These are phyloP conservation scores for Plasmodium berghei DNA, from an alignment of 169 alveolate genomes.

Conservation along the genomic window DNA sequence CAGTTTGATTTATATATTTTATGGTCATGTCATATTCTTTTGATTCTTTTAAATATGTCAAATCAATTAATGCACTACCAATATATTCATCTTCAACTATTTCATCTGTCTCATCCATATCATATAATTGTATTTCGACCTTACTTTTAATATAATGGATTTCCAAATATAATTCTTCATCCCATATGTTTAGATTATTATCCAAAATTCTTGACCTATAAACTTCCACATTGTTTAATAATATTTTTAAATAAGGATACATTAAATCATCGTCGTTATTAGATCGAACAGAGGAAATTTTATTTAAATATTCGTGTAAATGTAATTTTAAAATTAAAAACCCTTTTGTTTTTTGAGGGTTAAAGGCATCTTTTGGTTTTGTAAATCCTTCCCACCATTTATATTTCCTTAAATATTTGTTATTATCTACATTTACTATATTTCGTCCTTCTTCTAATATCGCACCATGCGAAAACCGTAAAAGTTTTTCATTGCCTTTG, in stretches of 20 bases:
- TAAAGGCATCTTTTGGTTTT: constrained; percentile 55
- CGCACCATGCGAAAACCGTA: constrained; percentile 44
- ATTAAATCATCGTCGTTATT: constrained; percentile 60
- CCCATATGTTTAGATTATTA: constrained; percentile 59
- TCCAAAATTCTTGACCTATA: constrained; percentile 53
- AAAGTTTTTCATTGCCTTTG: constrained; percentile 28
- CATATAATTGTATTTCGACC: constrained; percentile 68
- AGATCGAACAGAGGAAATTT: constrained; percentile 56
- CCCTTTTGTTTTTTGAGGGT: constrained; percentile 62
- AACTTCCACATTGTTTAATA: constrained; percentile 45
- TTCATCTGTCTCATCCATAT: constrained; percentile 75
- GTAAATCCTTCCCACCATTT: constrained; percentile 52
- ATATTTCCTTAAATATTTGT: constrained; percentile 21
- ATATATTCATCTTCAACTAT: constrained; percentile 74
- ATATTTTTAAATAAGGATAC: constrained; percentile 73
- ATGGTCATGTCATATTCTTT: constrained; percentile 60
- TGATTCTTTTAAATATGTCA: constrained; percentile 27
- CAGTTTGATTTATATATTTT: constrained; percentile 41
- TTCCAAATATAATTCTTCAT: constrained; percentile 62
- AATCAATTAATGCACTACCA: constrained; percentile 71
- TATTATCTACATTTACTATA: constrained; percentile 44
- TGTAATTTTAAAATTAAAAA: constrained; percentile 59
- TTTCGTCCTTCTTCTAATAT: constrained; percentile 36
- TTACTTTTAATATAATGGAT: constrained; percentile 72
- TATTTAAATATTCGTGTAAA: constrained; percentile 57